Evolutionary conservation across 768 basidiomycete genomes (phyloP), one percentile per base, ranked within the genome.

Genomic region (Phaffia australis): DNA sequence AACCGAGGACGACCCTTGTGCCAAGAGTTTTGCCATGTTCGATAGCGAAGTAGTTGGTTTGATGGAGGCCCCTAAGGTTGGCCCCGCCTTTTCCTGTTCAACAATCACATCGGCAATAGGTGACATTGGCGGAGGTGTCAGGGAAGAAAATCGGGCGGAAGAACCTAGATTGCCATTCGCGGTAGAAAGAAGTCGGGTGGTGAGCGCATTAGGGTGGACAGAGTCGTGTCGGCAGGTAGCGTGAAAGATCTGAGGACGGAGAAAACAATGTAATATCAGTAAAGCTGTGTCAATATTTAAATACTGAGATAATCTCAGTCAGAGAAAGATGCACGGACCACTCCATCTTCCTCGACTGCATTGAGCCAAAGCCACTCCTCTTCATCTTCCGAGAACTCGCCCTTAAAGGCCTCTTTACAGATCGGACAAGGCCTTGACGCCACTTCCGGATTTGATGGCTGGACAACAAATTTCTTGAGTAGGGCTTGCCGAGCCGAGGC

Each of bases 331-430:
- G 19, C n/a, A 67, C 66, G 30, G 25, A 67, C 66, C n/a, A 51
- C 47, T 16, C 66, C 66, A 2, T 67, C 60, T n/a, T 48, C 48
- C 55, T 67, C 66, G 30, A 67, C 67, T 29, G 67, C 67, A 27
- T 69, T 69, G 23, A 25, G 21, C 67, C 67, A 69, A 1, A 69
- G 27, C 67, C 67, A 69, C 58, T 69, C 67, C 56, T 69, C 67
- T 35, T 69, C 67, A 1, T 60, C 67, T 14, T 69, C 67, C 18
- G 23, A 25, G 30, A 59, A 69, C 42, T 63, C 67, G 19, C 62
- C 67, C 46, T 90, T 15, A 82, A 85, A 72, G 83, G 85, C 7
- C 72, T 97, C 48, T 79, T 76, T 50, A 79, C 66, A 73, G 27
- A 79, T 81, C 23, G 60, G 60, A 46, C 67, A 69, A 19, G 56